A percentile compares a stretch with the other conserved stretches of the same genome.
Conservation (phyloP, 768 basidiomycete species). For the Rickenella mellea region DNA sequence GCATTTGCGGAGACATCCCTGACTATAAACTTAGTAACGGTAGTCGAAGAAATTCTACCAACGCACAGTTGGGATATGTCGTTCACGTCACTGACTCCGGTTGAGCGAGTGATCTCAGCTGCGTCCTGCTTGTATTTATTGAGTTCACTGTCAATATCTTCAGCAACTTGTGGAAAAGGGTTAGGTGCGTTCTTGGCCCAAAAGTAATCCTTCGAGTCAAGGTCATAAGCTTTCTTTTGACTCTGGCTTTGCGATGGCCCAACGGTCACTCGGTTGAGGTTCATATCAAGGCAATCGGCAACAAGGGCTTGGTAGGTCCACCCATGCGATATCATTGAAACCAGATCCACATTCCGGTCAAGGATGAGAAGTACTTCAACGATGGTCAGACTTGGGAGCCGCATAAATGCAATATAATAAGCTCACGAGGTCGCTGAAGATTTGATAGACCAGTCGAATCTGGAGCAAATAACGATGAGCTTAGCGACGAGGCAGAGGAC, state of each 20-base stretch:
- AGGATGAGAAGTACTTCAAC: conserved; percentile 78
- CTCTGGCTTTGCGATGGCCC: conserved; percentile 39
- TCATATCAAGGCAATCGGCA: conserved; percentile 95
- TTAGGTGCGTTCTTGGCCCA: conserved; percentile 95
- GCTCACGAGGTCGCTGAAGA: conserved; percentile 78
- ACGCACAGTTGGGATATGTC: conserved; percentile 89
- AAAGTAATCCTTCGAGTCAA: conserved; percentile 98
- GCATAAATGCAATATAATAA: neutral
- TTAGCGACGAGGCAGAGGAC: conserved; percentile 22
- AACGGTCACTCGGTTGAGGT: conserved; percentile 88
- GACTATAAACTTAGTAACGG: conserved; percentile 3
- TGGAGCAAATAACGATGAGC: conserved; percentile 63
- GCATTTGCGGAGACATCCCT: conserved; percentile 92
- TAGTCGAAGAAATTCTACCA: neutral
- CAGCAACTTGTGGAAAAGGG: conserved; percentile 97
- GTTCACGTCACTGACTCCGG: conserved; percentile 91
- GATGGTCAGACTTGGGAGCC: conserved; percentile 9
- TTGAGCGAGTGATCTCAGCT: conserved; percentile 91
- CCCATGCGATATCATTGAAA: conserved; percentile 88
- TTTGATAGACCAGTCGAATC: conserved; percentile 78
- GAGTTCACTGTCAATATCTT: conserved; percentile 89
- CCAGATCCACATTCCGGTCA: conserved; percentile 90
- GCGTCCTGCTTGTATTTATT: conserved; percentile 93
- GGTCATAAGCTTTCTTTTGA: conserved; percentile 82
- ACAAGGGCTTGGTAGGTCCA: conserved; percentile 99